A percentile compares a stretch with the other conserved stretches of the same genome.
These are phyloP conservation scores for Aureobasidium zeae DNA, from an alignment of 2,329 filamentous ascomycete species.

Conservation along the genomic window DNA sequence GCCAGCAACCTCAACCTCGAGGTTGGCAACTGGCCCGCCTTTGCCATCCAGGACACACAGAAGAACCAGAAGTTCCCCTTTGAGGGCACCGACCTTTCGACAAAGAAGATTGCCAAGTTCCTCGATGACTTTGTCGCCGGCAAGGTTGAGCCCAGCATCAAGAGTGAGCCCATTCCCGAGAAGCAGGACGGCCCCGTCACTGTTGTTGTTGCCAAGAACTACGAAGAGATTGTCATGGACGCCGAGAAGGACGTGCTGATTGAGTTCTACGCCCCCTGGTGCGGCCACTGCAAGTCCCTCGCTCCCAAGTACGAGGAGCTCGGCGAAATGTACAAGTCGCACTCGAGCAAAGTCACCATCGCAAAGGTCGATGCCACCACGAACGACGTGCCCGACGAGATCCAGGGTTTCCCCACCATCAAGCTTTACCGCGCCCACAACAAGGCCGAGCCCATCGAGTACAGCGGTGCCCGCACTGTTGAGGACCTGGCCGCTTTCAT, in stretches of 20 bases:
- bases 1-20: slow-evolving; percentile 96
- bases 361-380: slow-evolving; percentile 90
- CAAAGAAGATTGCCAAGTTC: slow-evolving; percentile 66
- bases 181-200: slow-evolving; percentile 81
- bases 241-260: slow-evolving; percentile 93
- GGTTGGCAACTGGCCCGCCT: slow-evolving; percentile 88
- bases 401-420: slow-evolving; percentile 97
- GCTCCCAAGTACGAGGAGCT: slow-evolving; percentile 61
- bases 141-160: slow-evolving; percentile 92
- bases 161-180: slow-evolving; percentile 95
- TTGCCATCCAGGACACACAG: slow-evolving; percentile 89
- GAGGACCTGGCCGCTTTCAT: slow-evolving; percentile 90
- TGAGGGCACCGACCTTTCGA: slow-evolving; percentile 57
- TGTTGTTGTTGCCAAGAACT: slow-evolving; percentile 86
- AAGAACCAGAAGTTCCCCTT: slow-evolving; percentile 98
- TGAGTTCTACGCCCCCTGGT: slow-evolving; percentile 94
- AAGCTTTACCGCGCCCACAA: slow-evolving; percentile 89
- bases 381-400: slow-evolving; percentile 96
- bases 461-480: slow-evolving; percentile 76
- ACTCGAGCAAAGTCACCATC: slow-evolving; percentile 53
- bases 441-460: slow-evolving; percentile 78
- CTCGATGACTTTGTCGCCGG: slow-evolving; percentile 76
- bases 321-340: slow-evolving; percentile 45
- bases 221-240: slow-evolving; percentile 83
- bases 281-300: slow-evolving; percentile 61